phyloP scores from a whole-genome alignment of 2,329 filamentous ascomycete genomes.

The Aureobasidium sp. region DNA sequence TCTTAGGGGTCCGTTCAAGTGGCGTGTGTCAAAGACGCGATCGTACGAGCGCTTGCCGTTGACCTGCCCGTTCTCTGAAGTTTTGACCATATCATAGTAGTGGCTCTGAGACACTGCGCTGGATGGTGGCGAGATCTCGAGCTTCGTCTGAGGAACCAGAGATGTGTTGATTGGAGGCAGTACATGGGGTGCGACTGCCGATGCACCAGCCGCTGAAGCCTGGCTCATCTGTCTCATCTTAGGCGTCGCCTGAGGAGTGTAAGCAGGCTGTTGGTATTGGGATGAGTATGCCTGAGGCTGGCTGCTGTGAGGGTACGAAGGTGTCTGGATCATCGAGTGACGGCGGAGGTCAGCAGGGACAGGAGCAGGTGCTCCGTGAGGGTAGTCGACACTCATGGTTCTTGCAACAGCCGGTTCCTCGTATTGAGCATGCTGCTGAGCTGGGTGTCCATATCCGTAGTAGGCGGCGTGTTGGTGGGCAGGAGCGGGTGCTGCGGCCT shows the following conservation, averaged over 20 bases:
- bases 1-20: slow-evolving; percentile 35
- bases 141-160: slow-evolving; percentile 28
- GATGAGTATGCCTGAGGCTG: slow-evolving; percentile 26
- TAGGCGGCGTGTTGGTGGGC: slow-evolving; percentile 25
- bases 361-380: slow-evolving; percentile 18
- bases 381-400: slow-evolving; percentile 33
- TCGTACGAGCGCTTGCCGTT: slow-evolving; percentile 39
- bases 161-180: slow-evolving; percentile 36
- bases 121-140: slow-evolving; percentile 38
- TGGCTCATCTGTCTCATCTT: slow-evolving; percentile 18
- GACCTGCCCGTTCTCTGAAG: slow-evolving; percentile 20
- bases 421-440: slow-evolving; percentile 29
- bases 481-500: slow-evolving; percentile 21
- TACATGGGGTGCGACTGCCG: slow-evolving; percentile 21
- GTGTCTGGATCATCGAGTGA: slow-evolving; percentile 31
- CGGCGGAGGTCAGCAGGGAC: slow-evolving; percentile 31
- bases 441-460: slow-evolving; percentile 32
- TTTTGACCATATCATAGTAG: slow-evolving; percentile 12
- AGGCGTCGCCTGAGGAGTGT: slow-evolving; percentile 20
- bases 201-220: slow-evolving; percentile 13
- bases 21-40: slow-evolving; percentile 35
- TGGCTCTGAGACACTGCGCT: slow-evolving; percentile 27
- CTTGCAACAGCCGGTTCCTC: slow-evolving; percentile 28
- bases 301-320: slow-evolving; percentile 21
- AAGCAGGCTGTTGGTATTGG: slow-evolving; percentile 26